Evolutionary conservation across 768 basidiomycete species (phyloP).

Genomic region (Mycena alexandri): DNA sequence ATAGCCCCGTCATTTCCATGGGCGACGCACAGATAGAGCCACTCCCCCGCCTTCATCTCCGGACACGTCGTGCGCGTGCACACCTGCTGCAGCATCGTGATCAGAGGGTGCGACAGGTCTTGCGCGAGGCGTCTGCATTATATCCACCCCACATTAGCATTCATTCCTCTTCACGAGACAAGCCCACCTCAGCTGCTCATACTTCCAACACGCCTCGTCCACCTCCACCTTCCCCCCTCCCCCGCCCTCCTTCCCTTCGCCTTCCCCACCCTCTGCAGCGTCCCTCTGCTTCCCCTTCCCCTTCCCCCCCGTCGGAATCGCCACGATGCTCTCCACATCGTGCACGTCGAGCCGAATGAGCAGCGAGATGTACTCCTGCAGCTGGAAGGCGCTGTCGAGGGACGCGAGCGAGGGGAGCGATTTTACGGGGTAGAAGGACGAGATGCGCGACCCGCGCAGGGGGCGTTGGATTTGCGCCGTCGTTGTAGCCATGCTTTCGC

Average conservation of each 20-base stretch:
- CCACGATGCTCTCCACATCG: conserved; percentile 86
- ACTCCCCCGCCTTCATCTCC: conserved; percentile 99
- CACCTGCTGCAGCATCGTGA: conserved; percentile 87
- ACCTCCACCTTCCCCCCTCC: conserved; percentile 67
- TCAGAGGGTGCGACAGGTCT: conserved; percentile 87
- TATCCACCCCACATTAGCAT: conserved; percentile 17
- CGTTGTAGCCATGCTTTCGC: too few species aligned
- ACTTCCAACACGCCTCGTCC: conserved; percentile 89
- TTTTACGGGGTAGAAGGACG: conserved; percentile 85
- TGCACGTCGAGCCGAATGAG: conserved; percentile 90
- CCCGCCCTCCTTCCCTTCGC: conserved; percentile 50
- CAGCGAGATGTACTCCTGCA: conserved; percentile 94
- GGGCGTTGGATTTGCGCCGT: conserved; percentile 64
- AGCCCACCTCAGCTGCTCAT: conserved; percentile 66
- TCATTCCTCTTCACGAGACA: background rate
- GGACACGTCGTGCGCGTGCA: conserved; percentile 91
- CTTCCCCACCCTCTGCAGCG: conserved; percentile 52
- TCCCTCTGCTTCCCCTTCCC: conserved; percentile 47
- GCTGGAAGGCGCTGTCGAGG: conserved; percentile 92
- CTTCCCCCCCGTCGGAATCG: conserved; percentile 66
- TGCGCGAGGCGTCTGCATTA: conserved; percentile 86
- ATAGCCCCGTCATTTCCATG: conserved; percentile 90
- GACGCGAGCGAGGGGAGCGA: conserved; percentile 75
- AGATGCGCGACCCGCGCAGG: conserved; percentile 80
- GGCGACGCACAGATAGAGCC: conserved; percentile 96